These are phyloP conservation scores for Polychytrium aggregatum DNA, from an alignment of 192 early-diverging fungal species.

Conservation along the genomic window DNA sequence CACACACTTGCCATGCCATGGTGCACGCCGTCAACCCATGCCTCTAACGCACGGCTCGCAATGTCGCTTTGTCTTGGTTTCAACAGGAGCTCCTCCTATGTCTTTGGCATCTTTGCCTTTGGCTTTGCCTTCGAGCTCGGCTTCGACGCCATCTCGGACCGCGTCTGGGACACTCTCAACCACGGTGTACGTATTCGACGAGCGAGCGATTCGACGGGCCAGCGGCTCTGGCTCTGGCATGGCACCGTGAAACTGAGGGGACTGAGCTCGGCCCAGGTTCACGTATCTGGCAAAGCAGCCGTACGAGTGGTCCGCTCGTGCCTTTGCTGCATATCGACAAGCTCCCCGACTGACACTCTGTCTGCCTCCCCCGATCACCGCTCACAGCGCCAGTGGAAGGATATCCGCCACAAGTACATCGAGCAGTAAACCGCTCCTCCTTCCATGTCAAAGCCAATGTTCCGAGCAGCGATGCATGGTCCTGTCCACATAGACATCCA, in stretches of 20 bases:
- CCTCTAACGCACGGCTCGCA: too few species aligned
- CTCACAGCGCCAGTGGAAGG: conserved; percentile 75
- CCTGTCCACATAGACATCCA: too few species aligned
- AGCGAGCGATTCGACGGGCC: conserved; percentile 1
- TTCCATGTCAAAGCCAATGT: too few species aligned
- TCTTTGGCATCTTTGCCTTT: conserved; percentile 51
- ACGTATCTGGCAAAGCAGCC: too few species aligned
- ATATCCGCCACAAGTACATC: conserved; percentile 59
- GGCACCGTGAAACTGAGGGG: not conserved
- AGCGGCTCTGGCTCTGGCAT: not conserved
- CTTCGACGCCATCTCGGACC: conserved; percentile 49
- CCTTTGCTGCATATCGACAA: too few species aligned
- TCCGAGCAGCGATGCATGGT: too few species aligned
- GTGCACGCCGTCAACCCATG: too few species aligned
- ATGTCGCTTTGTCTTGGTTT: too few species aligned
- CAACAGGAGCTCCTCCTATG: conserved; percentile 60
- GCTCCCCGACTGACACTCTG: not conserved
- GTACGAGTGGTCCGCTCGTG: too few species aligned
- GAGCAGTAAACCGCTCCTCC: not conserved
- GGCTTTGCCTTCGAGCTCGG: conserved; percentile 65
- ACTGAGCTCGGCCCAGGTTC: too few species aligned
- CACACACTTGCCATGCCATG: too few species aligned
- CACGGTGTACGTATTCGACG: conserved; percentile 71
- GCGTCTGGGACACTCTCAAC: conserved; percentile 61
- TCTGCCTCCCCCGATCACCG: conserved; percentile 1